Evolutionary conservation across 371 early-diverging fungal species (phyloP).

Genomic region (Parasitella parasitica): DNA sequence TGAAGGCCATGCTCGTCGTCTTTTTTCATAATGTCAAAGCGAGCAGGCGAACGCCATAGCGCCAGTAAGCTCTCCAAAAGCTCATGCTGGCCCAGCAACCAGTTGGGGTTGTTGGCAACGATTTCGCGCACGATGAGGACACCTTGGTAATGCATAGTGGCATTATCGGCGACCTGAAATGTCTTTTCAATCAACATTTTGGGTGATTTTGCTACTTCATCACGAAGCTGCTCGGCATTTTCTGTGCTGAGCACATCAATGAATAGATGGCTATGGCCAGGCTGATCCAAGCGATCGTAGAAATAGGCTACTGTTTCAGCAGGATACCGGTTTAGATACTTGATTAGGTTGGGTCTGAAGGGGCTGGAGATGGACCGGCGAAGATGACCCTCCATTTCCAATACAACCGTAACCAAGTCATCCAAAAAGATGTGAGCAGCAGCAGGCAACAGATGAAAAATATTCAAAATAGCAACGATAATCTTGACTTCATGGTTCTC

Average conservation of each 20-base stretch:
- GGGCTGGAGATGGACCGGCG: slow-evolving; percentile 88
- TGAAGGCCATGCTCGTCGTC: slow-evolving; percentile 55
- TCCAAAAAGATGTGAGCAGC: slow-evolving; percentile 91
- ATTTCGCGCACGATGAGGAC: slow-evolving; percentile 67
- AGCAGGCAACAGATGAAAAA: slow-evolving; percentile 91
- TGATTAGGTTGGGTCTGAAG: slow-evolving; percentile 87
- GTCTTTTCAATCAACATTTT: slow-evolving; percentile 60
- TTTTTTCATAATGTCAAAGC: slow-evolving; percentile 49
- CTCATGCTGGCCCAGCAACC: slow-evolving; percentile 51
- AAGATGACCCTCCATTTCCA: slow-evolving; percentile 82
- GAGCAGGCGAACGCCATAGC: slow-evolving; percentile 59
- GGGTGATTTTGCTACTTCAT: slow-evolving; percentile 65
- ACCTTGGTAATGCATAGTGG: slow-evolving; percentile 56
- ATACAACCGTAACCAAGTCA: slow-evolving; percentile 80
- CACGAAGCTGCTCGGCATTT: slow-evolving; percentile 67
- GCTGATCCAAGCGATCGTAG: slow-evolving; percentile 64
- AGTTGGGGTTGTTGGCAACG: slow-evolving; percentile 54
- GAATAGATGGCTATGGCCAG: slow-evolving; percentile 66
- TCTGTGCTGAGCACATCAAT: slow-evolving; percentile 66
- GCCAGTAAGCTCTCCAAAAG: slow-evolving; percentile 57
- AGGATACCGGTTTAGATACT: slow-evolving; percentile 87
- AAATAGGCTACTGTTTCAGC: slow-evolving; percentile 87
- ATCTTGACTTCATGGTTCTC: slow-evolving; percentile 92
- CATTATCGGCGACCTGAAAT: slow-evolving; percentile 31
- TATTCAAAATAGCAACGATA: slow-evolving; percentile 90